Conservation (phyloP, 179 eudicot species). For the Spinacia oleracea region DNA sequence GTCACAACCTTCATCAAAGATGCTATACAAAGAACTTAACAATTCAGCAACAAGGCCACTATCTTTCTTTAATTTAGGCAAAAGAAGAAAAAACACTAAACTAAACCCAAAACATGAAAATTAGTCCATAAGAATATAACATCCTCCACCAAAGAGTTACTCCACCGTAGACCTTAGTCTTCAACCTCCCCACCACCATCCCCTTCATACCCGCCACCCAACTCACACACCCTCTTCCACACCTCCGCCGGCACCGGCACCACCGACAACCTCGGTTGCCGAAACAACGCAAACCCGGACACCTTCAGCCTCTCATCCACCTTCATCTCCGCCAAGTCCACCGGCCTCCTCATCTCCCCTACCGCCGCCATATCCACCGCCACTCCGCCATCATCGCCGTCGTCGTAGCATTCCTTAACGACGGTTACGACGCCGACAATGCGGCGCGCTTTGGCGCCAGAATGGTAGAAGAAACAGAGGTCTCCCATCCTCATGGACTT, state of each 20-base stretch:
- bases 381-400: slow-evolving; percentile 38
- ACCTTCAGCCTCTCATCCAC: slow-evolving; percentile 47
- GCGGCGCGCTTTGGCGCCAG: slow-evolving; percentile 62
- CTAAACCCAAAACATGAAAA: no score
- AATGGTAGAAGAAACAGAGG: slow-evolving; percentile 88
- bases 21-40: no score
- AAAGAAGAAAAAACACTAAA: no score
- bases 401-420: slow-evolving; percentile 54
- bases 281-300: slow-evolving; percentile 62
- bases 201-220: slow-evolving; percentile 79
- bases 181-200: slow-evolving; percentile 28
- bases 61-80: no score
- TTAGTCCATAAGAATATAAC: no score
- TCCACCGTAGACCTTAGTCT: background rate
- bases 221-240: slow-evolving; percentile 70
- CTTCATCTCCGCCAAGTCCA: slow-evolving; percentile 84
- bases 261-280: slow-evolving; percentile 86
- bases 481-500: slow-evolving; percentile 64
- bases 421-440: slow-evolving; percentile 87
- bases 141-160: no score
- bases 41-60: no score
- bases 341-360: slow-evolving; percentile 71
- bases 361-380: slow-evolving; percentile 79
- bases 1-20: no score
- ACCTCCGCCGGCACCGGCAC: slow-evolving; percentile 58